Evolutionary conservation across 306 rosid species (phyloP).

Genomic region (Hippophae rhamnoides): DNA sequence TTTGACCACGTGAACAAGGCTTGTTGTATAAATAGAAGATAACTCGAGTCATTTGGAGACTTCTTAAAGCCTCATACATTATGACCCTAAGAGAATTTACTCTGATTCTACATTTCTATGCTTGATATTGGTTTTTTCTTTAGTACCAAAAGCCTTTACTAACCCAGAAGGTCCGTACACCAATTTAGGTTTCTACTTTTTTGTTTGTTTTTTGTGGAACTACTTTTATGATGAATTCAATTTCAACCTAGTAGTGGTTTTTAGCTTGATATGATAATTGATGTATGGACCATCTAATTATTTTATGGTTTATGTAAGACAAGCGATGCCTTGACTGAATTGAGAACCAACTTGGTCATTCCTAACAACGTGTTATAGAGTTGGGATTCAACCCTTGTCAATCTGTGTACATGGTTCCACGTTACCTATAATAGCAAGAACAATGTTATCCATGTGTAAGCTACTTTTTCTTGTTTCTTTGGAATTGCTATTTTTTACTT

Average conservation of each 20-base stretch:
- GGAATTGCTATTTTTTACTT: not conserved
- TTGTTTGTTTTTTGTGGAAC: not conserved
- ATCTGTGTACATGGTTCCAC: constrained; percentile 97
- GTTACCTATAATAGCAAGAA: constrained; percentile 73
- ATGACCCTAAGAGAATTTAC: too few relatives aligned
- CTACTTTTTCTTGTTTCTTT: constrained; percentile 4
- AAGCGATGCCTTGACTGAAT: constrained; percentile 86
- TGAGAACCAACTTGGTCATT: constrained; percentile 59
- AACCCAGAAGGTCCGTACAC: too few relatives aligned
- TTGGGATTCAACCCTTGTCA: constrained; percentile 72
- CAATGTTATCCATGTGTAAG: constrained; percentile 93
- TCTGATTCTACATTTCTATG: too few relatives aligned
- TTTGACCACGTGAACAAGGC: too few relatives aligned
- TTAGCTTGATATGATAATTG: not conserved
- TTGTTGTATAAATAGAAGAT: too few relatives aligned
- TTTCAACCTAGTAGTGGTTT: not conserved
- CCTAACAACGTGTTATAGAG: constrained; percentile 34
- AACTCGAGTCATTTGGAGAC: too few relatives aligned
- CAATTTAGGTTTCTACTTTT: too few relatives aligned
- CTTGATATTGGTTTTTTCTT: too few relatives aligned
- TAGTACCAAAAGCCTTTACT: too few relatives aligned
- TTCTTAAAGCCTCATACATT: too few relatives aligned
- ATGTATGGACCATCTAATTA: constrained; percentile 19
- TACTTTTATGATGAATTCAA: not conserved
- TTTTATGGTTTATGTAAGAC: constrained; percentile 8